These are phyloP conservation scores for Diaporthe destruens DNA, from an alignment of 2,329 filamentous ascomycete genomes.

Conservation along the genomic window DNA sequence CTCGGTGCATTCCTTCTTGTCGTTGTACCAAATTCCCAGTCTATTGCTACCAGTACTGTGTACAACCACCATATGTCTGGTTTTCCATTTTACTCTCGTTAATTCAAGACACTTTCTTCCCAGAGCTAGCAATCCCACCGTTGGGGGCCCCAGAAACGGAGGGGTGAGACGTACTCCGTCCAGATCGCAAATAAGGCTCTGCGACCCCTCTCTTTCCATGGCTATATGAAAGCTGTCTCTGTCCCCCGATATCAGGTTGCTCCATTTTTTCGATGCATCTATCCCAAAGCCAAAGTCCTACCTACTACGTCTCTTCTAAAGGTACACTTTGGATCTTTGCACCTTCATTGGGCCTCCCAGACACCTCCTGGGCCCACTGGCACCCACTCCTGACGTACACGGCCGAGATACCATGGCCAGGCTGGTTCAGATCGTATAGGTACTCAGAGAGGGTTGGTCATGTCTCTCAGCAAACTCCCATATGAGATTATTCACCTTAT, in stretches of 20 bases:
- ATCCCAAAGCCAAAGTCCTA: neutral
- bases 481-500: conserved; percentile 75
- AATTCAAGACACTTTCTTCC: too few relatives aligned
- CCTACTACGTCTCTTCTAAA: neutral
- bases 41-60: too few relatives aligned
- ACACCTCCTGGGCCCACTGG: too few relatives aligned
- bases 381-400: neutral
- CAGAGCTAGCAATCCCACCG: neutral
- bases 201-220: neutral
- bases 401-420: conserved; percentile 7
- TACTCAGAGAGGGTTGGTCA: conserved; percentile 41
- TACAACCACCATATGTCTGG: too few relatives aligned
- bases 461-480: conserved; percentile 60
- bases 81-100: too few relatives aligned
- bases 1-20: too few relatives aligned
- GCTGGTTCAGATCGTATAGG: neutral
- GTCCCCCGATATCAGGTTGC: neutral
- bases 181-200: neutral
- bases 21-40: too few relatives aligned
- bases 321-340: neutral
- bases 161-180: too few relatives aligned
- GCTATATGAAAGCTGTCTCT: neutral
- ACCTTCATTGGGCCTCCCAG: too few relatives aligned
- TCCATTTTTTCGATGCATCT: neutral
- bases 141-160: neutral